These are phyloP conservation scores for Ploettnerulaceae sp. DNA, from an alignment of 2,329 filamentous ascomycete genomes.

Conservation along the genomic window DNA sequence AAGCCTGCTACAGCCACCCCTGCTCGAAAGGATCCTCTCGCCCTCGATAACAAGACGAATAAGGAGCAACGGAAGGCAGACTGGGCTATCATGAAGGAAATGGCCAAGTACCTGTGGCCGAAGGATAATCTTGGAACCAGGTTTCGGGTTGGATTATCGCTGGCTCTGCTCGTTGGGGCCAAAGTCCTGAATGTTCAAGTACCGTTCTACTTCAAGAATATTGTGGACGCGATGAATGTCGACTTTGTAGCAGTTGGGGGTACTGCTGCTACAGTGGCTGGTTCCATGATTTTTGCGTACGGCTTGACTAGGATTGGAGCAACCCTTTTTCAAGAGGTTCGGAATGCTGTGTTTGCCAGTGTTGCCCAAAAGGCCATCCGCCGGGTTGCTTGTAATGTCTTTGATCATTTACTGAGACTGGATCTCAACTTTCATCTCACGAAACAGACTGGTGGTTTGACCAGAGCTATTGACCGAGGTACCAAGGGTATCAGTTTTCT, in stretches of 20 bases:
- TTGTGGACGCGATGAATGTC: conserved; percentile 96
- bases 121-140: conserved; percentile 81
- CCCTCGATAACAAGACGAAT: conserved; percentile 61
- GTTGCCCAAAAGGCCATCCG: conserved; percentile 97
- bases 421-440: conserved; percentile 92
- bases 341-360: conserved; percentile 94
- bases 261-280: conserved; percentile 82
- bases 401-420: conserved; percentile 79
- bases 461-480: conserved; percentile 88
- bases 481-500: conserved; percentile 98
- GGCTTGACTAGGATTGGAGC: conserved; percentile 84
- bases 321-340: conserved; percentile 84
- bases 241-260: conserved; percentile 84
- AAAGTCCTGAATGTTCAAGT: conserved; percentile 98
- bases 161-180: conserved; percentile 77
- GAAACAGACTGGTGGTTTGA: conserved; percentile 91
- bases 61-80: conserved; percentile 94
- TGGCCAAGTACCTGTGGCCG: conserved; percentile 94
- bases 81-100: conserved; percentile 98
- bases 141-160: conserved; percentile 77
- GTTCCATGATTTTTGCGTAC: conserved; percentile 90
- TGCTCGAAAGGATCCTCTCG: conserved; percentile 49
- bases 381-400: conserved; percentile 85
- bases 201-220: conserved; percentile 98
- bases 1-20: conserved; percentile 19